Evolutionary conservation across 164 flowering plant species (phyloP).

Genomic region (Chloranthus sessilifolius): DNA sequence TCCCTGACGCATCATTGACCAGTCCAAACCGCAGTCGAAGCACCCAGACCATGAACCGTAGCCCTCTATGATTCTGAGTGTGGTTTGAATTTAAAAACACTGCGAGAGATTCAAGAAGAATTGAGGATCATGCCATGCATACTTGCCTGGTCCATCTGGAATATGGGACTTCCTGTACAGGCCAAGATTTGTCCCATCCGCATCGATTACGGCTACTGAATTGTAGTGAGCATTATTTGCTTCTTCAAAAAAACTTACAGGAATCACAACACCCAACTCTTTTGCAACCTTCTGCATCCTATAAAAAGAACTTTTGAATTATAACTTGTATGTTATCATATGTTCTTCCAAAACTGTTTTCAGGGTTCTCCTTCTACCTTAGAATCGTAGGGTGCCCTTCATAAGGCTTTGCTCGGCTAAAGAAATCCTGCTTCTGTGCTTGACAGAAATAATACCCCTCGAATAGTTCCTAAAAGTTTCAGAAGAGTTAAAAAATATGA

Average conservation of each 20-base stretch:
- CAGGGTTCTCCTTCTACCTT: conserved; percentile 31
- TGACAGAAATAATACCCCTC: conserved; percentile 99
- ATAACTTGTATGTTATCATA: background rate
- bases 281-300: conserved; percentile 97
- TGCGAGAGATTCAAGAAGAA: background rate
- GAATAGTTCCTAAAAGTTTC: conserved; percentile 68
- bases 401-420: conserved; percentile 79
- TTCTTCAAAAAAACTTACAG: conserved; percentile 97
- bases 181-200: conserved; percentile 95
- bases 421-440: conserved; percentile 92
- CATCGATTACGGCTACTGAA: conserved; percentile 92
- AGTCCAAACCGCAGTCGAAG: no score
- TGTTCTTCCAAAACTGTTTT: background rate
- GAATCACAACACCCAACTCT: conserved; percentile 90
- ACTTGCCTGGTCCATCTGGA: conserved; percentile 93
- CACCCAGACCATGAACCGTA: no score
- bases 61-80: no score
- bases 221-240: conserved; percentile 98
- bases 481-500: background rate
- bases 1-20: no score
- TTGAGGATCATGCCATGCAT: background rate
- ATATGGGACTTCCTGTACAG: conserved; percentile 94
- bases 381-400: conserved; percentile 77
- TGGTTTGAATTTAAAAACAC: no score
- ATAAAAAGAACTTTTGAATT: conserved; percentile 6